Percentiles rank a stretch among this genome's conserved stretches.
These are phyloP conservation scores for Beta corolliflora DNA, from an alignment of 179 eudicot genomes.

Conservation along the genomic window DNA sequence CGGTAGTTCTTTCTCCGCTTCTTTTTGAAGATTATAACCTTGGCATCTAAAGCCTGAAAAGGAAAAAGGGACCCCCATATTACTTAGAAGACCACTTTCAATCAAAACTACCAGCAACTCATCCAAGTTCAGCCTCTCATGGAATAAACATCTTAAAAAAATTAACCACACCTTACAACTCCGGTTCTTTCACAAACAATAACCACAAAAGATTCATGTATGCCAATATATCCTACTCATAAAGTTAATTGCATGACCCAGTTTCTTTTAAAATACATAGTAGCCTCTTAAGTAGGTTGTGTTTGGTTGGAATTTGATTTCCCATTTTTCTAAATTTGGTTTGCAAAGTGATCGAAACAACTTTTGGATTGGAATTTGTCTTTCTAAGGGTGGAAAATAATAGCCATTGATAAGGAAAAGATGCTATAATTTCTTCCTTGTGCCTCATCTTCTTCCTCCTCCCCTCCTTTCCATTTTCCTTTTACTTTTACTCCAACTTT, in stretches of 20 bases:
- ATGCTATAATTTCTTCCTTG: no score
- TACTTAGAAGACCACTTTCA: background rate
- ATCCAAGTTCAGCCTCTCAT: background rate
- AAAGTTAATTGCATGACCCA: background rate
- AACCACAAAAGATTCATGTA: background rate
- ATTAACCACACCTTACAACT: background rate
- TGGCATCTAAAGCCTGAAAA: constrained; percentile 89
- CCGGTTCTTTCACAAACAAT: background rate
- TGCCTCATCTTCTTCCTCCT: no score
- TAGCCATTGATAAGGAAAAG: no score
- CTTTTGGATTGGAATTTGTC: no score
- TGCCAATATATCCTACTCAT: background rate
- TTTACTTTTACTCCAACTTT: no score
- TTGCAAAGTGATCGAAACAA: no score
- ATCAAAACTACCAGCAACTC: background rate
- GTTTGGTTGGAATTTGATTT: no score
- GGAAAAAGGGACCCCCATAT: background rate
- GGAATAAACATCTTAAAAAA: background rate
- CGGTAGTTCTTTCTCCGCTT: constrained; percentile 96
- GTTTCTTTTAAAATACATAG: background rate
- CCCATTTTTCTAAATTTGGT: no score
- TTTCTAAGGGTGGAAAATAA: no score
- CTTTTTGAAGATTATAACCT: constrained; percentile 92
- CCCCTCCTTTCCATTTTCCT: no score
- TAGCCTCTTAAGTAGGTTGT: background rate